Evolutionary conservation across 2,329 filamentous ascomycete species (phyloP).

Genomic region (Daldinia eschscholtzii): DNA sequence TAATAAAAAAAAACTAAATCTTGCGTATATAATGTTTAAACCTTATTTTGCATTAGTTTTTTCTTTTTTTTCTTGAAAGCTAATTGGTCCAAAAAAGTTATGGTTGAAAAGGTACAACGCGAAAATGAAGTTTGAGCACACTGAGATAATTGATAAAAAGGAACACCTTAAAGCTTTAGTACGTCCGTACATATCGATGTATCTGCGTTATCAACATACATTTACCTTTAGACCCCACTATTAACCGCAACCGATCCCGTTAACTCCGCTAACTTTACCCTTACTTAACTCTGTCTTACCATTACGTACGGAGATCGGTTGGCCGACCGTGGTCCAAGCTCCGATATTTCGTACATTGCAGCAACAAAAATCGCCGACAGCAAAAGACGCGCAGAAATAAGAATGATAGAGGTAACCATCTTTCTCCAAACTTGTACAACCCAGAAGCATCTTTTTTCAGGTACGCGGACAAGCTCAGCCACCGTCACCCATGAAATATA

Average conservation of each 20-base stretch:
- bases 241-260: constrained; percentile 43
- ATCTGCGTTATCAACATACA: neutral
- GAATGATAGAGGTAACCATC: neutral
- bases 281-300: neutral
- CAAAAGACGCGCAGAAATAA: neutral
- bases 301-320: neutral
- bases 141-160: neutral
- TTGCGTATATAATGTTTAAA: too few relatives aligned
- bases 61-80: too few relatives aligned
- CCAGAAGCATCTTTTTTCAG: constrained; percentile 16
- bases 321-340: neutral
- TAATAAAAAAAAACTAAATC: too few relatives aligned
- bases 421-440: constrained; percentile 14
- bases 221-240: constrained; percentile 26
- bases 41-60: too few relatives aligned
- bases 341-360: neutral
- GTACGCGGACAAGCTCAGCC: constrained; percentile 22
- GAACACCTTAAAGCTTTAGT: too few relatives aligned
- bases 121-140: too few relatives aligned
- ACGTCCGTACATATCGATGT: neutral
- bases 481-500: constrained; percentile 17
- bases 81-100: too few relatives aligned
- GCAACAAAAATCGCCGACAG: neutral
- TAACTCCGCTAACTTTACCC: constrained; percentile 19
- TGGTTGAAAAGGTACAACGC: too few relatives aligned